These are phyloP conservation scores for Lodderomyces theae DNA, from an alignment of 1,139 yeast species.

Conservation along the genomic window DNA sequence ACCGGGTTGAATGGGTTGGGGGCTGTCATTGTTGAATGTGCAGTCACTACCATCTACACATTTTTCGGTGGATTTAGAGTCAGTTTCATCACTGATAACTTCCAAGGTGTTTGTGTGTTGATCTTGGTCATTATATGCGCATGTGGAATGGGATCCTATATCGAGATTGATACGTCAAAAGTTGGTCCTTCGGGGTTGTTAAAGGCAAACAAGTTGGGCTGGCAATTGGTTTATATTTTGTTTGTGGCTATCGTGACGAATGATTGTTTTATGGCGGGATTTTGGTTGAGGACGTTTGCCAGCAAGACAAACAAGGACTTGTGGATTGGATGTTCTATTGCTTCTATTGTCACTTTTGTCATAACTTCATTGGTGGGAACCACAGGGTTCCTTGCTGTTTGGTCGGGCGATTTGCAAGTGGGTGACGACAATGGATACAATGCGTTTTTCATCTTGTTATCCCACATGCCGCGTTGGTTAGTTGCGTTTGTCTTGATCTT, in stretches of 20 bases:
- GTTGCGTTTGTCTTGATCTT: constrained; percentile 80
- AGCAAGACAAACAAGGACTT: constrained; percentile 75
- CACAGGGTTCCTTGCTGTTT: constrained; percentile 85
- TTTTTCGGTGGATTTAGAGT: constrained; percentile 87
- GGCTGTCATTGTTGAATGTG: constrained; percentile 82
- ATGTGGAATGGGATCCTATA: constrained; percentile 77
- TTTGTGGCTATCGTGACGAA: constrained; percentile 86
- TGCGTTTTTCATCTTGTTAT: constrained; percentile 68
- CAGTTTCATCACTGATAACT: constrained; percentile 82
- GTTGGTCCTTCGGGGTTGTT: constrained; percentile 67
- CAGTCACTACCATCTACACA: constrained; percentile 83
- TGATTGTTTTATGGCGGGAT: constrained; percentile 86
- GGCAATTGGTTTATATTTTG: constrained; percentile 85
- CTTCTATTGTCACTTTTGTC: constrained; percentile 62
- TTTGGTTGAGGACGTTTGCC: constrained; percentile 94
- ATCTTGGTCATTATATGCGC: constrained; percentile 67
- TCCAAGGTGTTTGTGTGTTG: constrained; percentile 78
- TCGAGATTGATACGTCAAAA: constrained; percentile 61
- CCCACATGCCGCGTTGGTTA: constrained; percentile 83
- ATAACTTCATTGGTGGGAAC: constrained; percentile 73
- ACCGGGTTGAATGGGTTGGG: constrained; percentile 81
- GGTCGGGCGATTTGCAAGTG: constrained; percentile 75
- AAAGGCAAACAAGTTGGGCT: constrained; percentile 68
- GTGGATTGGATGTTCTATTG: constrained; percentile 70
- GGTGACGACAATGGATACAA: constrained; percentile 59